These are phyloP conservation scores for Cytospora paraplurivora DNA, from an alignment of 2,329 filamentous ascomycete species.

Conservation along the genomic window DNA sequence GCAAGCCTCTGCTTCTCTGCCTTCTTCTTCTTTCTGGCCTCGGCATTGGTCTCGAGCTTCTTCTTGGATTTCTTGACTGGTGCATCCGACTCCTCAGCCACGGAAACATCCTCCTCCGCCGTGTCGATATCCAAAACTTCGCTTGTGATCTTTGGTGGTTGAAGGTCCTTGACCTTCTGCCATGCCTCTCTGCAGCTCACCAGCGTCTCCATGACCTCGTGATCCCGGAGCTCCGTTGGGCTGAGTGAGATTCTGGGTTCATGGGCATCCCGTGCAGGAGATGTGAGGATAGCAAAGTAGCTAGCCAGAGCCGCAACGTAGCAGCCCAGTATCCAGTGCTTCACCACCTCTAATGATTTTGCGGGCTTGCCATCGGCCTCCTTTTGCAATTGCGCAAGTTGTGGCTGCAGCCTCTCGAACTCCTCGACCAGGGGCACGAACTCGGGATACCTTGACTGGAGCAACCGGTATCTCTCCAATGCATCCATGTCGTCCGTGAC, in stretches of 20 bases:
- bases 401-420: conserved; percentile 70
- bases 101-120: conserved; percentile 34
- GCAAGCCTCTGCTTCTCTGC: conserved; percentile 42
- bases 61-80: conserved; percentile 41
- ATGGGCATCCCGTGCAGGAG: conserved; percentile 64
- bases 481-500: conserved; percentile 77
- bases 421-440: conserved; percentile 85
- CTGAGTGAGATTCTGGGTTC: conserved; percentile 63
- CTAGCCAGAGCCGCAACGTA: conserved; percentile 86
- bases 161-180: conserved; percentile 71
- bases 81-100: conserved; percentile 36
- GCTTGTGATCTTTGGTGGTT: conserved; percentile 43
- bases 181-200: conserved; percentile 80
- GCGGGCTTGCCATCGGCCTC: conserved; percentile 55
- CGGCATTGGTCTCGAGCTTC: conserved; percentile 16
- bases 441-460: conserved; percentile 85
- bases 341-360: conserved; percentile 64
- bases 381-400: conserved; percentile 60
- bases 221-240: conserved; percentile 80
- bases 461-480: conserved; percentile 73
- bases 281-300: conserved; percentile 94
- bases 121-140: conserved; percentile 33
- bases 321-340: conserved; percentile 78
- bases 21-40: conserved; percentile 41
- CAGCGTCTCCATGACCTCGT: conserved; percentile 86